Percentiles rank a stretch among this genome's conserved stretches.
Evolutionary conservation across 352 stramenopile genomes (phyloP).

Genomic region (Globisporangium perplexum): DNA sequence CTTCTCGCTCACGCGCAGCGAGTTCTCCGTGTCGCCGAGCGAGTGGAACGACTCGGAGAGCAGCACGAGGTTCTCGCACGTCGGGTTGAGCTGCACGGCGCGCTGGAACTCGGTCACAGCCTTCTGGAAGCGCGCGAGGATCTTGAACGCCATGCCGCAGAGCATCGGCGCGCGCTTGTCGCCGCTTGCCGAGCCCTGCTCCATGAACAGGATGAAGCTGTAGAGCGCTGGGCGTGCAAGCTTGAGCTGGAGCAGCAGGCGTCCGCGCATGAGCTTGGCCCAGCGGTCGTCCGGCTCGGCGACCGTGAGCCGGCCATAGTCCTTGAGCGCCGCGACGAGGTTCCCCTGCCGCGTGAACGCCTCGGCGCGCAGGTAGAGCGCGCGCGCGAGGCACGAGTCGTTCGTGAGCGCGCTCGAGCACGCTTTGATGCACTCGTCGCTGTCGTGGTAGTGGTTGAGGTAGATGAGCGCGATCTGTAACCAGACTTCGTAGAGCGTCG

Average conservation of each 20-base stretch:
- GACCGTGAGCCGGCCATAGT: conserved; percentile 63
- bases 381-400: conserved; percentile 50
- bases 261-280: conserved; percentile 53
- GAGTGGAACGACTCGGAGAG: conserved; percentile 77
- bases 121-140: conserved; percentile 58
- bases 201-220: conserved; percentile 69
- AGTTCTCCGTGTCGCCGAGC: conserved; percentile 75
- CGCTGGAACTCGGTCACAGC: conserved; percentile 62
- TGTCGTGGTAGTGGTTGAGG: conserved; percentile 77
- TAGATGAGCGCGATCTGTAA: conserved; percentile 78
- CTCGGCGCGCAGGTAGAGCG: conserved; percentile 63
- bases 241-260: conserved; percentile 51
- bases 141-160: conserved; percentile 61
- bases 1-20: conserved; percentile 62
- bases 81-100: conserved; percentile 51
- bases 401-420: conserved; percentile 60
- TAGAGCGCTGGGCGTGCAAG: conserved; percentile 57
- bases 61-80: conserved; percentile 67
- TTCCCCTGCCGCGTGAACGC: conserved; percentile 63
- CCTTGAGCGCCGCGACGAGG: conserved; percentile 35
- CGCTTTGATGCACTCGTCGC: conserved; percentile 53
- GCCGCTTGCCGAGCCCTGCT: conserved; percentile 20
- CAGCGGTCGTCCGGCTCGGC: conserved; percentile 54
- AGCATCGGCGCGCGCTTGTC: conserved; percentile 48
- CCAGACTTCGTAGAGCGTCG: conserved; percentile 73